Percentiles rank a stretch among this genome's conserved stretches.
These are phyloP conservation scores for Cryptosporidium bovis DNA, from an alignment of 169 alveolate species.

Conservation along the genomic window DNA sequence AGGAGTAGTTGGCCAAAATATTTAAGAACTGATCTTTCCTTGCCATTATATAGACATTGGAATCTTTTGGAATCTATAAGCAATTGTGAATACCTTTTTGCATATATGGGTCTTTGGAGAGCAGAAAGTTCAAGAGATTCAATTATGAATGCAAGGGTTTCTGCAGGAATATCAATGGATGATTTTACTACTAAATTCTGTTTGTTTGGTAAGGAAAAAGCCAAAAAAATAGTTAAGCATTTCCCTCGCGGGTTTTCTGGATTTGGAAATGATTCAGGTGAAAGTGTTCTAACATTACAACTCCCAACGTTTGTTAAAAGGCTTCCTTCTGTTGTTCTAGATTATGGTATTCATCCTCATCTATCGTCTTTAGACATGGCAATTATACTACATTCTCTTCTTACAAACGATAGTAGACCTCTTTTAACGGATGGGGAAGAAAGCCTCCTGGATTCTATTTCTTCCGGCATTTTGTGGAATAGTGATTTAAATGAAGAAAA, in stretches of 20 bases:
- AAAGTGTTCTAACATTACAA: constrained; percentile 9
- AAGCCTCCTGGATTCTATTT: constrained; percentile 44
- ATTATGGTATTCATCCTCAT: constrained; percentile 49
- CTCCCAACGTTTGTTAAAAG: constrained; percentile 41
- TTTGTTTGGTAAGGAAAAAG: constrained; percentile 20
- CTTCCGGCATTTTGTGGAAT: constrained; percentile 5
- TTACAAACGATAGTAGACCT: constrained; percentile 37
- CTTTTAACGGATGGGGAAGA: constrained; percentile 1
- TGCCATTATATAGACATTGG: constrained; percentile 71
- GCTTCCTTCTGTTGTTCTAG: constrained; percentile 41
- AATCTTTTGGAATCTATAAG: constrained; percentile 39
- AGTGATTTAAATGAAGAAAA: background rate
- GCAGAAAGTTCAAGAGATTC: constrained; percentile 26
- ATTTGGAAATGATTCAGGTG: constrained; percentile 11
- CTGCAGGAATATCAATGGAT: constrained; percentile 51
- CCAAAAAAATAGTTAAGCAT: constrained; percentile 29
- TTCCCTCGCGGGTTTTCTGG: constrained; percentile 59
- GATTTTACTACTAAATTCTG: constrained; percentile 52
- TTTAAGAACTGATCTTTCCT: constrained; percentile 48
- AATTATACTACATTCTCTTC: constrained; percentile 30
- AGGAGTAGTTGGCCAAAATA: constrained; percentile 66
- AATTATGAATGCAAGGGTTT: constrained; percentile 57
- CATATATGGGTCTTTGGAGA: constrained; percentile 56
- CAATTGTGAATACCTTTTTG: constrained; percentile 29
- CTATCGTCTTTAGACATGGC: constrained; percentile 69